Base-by-base conservation (phyloP, 148 eudicot genomes). In the Camellia japonica region DNA sequence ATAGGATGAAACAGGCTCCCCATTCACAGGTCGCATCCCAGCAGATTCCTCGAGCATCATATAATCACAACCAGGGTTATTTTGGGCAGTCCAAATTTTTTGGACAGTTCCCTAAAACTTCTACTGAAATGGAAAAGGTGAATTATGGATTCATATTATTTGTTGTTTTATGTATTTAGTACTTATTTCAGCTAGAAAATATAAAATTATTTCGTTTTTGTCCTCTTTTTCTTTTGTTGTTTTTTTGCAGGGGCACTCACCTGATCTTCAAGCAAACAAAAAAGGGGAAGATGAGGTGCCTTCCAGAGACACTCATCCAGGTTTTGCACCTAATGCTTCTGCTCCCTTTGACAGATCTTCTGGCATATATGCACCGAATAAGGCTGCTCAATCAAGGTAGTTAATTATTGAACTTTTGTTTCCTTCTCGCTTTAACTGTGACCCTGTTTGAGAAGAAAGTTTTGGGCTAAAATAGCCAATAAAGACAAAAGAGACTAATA, bases 361-460 rank as follows among this genome's bases (percentile, higher is more conserved):
- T 80, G 93, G 86, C 73, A 56, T 75, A 42, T 79, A 78, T 83
- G 65, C 87, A 7, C 71, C 88, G 14, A 74, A 79, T 80, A 91
- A 84, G 63, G 81, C 80, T 64, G 62, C 83, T 54, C 80, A 86
- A 64, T 74, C 89, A 41, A 90, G 98, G 98, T 94, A 79, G 18
- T 55, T 63, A 20, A 63, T n/a, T 19, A 19, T 55, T 71, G 75
- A 52, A 12, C 46, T 64, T 54, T 12, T 55, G 38, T 80, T 74
- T 71, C 60, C 14, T 75, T 18, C 16, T 16, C 55, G 10, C 46
- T 13, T 55, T 13, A 68, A 19, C n/a, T n/a, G 38, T 30, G 38
- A 30, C 38, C 38, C 38, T 30, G 38, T 30, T 30, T 1, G 38
- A 1, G 38, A 30, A 30, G 1, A 30, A 30, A 1, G 38, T 30